Conservation (phyloP, 2,329 filamentous ascomycete genomes). For the Aureobasidium sp. region DNA sequence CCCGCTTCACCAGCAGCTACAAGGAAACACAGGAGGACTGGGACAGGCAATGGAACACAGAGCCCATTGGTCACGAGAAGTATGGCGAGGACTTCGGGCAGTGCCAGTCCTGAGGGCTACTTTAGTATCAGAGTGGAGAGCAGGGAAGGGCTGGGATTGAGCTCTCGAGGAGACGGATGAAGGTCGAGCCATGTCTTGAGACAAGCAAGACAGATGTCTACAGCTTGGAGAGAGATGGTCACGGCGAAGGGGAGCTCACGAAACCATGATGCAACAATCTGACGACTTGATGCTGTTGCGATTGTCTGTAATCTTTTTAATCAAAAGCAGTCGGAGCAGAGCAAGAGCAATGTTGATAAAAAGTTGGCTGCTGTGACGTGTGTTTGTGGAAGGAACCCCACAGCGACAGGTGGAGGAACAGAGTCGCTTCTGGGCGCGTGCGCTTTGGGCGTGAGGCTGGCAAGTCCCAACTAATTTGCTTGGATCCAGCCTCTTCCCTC, state of each 20-base stretch:
- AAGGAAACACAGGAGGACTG: slow-evolving; percentile 17
- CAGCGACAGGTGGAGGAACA: neutral
- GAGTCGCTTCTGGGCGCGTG: neutral
- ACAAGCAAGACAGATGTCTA: neutral
- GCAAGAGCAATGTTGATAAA: neutral
- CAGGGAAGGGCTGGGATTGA: neutral
- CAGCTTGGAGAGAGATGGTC: neutral
- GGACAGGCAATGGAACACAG: slow-evolving; percentile 21
- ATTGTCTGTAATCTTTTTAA: neutral
- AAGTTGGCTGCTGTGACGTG: slow-evolving; percentile 1
- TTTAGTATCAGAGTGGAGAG: slow-evolving; percentile 20
- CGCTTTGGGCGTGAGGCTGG: slow-evolving; percentile 5
- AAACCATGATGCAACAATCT: neutral
- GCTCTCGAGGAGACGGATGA: neutral
- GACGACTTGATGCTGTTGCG: neutral
- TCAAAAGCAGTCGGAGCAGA: neutral
- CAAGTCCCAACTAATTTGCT: slow-evolving; percentile 11
- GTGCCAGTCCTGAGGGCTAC: slow-evolving; percentile 23
- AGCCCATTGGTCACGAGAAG: neutral
- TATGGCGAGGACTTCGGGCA: slow-evolving; percentile 18
- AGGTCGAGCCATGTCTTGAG: neutral
- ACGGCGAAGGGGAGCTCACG: neutral
- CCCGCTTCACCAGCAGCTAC: slow-evolving; percentile 22
- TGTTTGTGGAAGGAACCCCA: neutral
- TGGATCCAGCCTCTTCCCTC: neutral